phyloP scores from a whole-genome alignment of 169 alveolate genomes.

The Eimeria sp. region DNA sequence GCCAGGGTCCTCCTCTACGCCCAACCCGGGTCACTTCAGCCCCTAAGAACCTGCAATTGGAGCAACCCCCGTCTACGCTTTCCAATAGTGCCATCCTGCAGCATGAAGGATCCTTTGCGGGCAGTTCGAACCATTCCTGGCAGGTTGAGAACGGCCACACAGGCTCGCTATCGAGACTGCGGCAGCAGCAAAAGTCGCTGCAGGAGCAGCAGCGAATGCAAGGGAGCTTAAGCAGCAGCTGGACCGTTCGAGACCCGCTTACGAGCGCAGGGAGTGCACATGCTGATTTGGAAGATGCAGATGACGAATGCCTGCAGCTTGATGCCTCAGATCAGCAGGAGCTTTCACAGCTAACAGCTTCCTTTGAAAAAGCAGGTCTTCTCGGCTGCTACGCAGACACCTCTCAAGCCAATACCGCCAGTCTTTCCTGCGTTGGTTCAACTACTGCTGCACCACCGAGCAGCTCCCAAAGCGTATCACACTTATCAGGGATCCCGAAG shows the following conservation, averaged over 20 bases:
- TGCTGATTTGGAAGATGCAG: conserved; percentile 20
- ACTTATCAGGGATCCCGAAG: background rate
- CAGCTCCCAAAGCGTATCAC: background rate
- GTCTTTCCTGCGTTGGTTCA: background rate
- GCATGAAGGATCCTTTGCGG: background rate
- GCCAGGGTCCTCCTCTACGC: conserved; percentile 63
- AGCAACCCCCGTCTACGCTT: background rate
- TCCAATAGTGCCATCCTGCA: background rate
- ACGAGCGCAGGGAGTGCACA: conserved; percentile 51
- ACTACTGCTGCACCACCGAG: background rate
- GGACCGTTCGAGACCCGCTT: conserved; percentile 65
- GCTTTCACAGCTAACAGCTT: conserved; percentile 40
- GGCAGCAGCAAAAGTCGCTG: conserved; percentile 1
- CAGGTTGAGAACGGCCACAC: background rate
- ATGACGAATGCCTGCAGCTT: conserved; percentile 41
- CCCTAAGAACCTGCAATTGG: background rate
- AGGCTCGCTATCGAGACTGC: background rate
- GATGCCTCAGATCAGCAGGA: conserved; percentile 64
- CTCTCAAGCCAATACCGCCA: background rate
- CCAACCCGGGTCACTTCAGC: conserved; percentile 18
- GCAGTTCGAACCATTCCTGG: conserved; percentile 2
- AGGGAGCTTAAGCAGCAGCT: conserved; percentile 57
- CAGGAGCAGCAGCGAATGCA: conserved; percentile 9
- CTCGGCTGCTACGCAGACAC: conserved; percentile 3
- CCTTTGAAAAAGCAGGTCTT: conserved; percentile 23